Percentiles rank a stretch among this genome's conserved stretches.
These are phyloP conservation scores for Viridothelium virens DNA, from an alignment of 495 filamentous ascomycete species.

Conservation along the genomic window DNA sequence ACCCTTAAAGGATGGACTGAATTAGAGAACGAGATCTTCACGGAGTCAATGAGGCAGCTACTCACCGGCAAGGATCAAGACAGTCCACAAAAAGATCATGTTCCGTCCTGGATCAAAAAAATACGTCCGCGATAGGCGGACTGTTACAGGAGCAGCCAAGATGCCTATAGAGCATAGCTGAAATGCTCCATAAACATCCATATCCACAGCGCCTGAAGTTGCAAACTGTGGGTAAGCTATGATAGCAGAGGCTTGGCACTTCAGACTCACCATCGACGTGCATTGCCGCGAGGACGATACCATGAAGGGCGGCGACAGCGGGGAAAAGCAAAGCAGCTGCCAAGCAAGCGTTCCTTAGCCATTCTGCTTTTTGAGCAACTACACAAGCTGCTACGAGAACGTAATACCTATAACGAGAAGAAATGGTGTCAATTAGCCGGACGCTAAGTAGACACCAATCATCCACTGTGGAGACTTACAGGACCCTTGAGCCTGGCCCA, in stretches of 20 bases:
- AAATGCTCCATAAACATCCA: constrained; percentile 58
- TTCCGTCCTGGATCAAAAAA: constrained; percentile 54
- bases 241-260: constrained; percentile 1
- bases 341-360: constrained; percentile 51
- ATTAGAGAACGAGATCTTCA: constrained; percentile 16
- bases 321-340: constrained; percentile 56
- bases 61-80: constrained; percentile 48
- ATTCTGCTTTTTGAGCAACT: constrained; percentile 48
- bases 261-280: constrained; percentile 44
- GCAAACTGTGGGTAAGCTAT: constrained; percentile 15
- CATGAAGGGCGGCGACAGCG: constrained; percentile 53
- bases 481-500: constrained; percentile 46
- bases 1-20: constrained; percentile 30
- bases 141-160: constrained; percentile 50
- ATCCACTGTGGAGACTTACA: constrained; percentile 39
- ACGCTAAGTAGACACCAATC: constrained; percentile 1
- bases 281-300: constrained; percentile 47
- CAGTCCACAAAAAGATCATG: constrained; percentile 54
- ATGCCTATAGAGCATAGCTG: constrained; percentile 56
- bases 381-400: constrained; percentile 51
- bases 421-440: constrained; percentile 1
- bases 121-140: constrained; percentile 49
- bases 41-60: neutral
- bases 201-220: constrained; percentile 47
- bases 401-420: constrained; percentile 44